Evolutionary conservation across 345 rosid species (phyloP).

Genomic region (Hibiscus syriacus): DNA sequence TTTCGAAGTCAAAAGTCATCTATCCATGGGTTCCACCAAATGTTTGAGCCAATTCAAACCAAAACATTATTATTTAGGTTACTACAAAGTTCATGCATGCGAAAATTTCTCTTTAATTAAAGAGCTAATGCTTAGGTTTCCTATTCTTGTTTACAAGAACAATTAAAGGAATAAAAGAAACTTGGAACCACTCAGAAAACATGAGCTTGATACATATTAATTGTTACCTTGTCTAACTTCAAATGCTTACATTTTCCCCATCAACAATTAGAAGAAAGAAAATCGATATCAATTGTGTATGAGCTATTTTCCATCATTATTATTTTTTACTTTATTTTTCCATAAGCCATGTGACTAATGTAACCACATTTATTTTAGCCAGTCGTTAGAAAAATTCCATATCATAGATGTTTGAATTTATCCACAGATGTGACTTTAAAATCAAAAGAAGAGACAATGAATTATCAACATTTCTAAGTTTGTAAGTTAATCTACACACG

Average conservation of each 20-base stretch:
- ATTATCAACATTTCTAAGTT: background rate
- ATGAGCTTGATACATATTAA: background rate
- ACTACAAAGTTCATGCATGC: background rate
- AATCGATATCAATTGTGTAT: background rate
- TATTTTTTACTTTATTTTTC: background rate
- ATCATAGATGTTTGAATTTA: background rate
- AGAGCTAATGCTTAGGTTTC: background rate
- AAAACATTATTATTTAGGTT: background rate
- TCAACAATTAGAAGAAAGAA: background rate
- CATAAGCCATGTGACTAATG: background rate
- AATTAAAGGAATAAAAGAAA: background rate
- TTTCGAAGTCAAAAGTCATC: background rate
- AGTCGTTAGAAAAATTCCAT: background rate
- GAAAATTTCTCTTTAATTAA: background rate
- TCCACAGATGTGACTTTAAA: background rate
- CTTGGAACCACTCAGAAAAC: background rate
- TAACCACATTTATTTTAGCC: background rate
- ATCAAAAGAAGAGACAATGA: background rate
- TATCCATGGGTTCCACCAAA: background rate
- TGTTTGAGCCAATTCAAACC: background rate
- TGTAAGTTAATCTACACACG: slow-evolving; percentile 1
- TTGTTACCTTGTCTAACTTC: background rate
- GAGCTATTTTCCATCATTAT: background rate
- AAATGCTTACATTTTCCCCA: background rate
- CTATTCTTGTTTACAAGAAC: background rate